A percentile compares a stretch with the other conserved stretches of the same genome.
Conservation (phyloP, 2,329 filamentous ascomycete species). For the Zymoseptoria passerinii region DNA sequence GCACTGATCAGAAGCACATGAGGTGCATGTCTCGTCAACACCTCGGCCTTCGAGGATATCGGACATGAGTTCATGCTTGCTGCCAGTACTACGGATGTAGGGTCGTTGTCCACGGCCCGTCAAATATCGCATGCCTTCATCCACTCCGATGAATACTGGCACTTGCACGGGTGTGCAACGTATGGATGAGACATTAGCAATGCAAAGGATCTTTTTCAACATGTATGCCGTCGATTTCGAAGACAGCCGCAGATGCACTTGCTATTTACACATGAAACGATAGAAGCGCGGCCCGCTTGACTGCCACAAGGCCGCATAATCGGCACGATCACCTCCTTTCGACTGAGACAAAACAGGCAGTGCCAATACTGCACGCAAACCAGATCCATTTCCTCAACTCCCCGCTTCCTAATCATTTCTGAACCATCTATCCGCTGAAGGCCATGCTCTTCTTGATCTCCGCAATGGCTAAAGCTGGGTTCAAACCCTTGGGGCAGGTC, state of each 20-base stretch:
- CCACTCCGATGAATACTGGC: too few relatives aligned
- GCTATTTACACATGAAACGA: background rate
- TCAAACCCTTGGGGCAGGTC: constrained; percentile 96
- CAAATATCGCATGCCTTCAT: too few relatives aligned
- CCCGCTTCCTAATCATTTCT: background rate
- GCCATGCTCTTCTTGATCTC: constrained; percentile 99
- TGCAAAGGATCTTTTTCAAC: background rate
- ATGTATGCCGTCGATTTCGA: background rate
- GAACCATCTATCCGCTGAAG: constrained; percentile 26
- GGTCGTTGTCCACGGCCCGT: too few relatives aligned
- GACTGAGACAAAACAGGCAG: background rate
- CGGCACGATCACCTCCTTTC: background rate
- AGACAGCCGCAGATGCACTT: background rate
- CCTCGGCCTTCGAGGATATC: too few relatives aligned
- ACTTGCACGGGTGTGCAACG: too few relatives aligned
- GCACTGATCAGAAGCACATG: too few relatives aligned
- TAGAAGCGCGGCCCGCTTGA: background rate
- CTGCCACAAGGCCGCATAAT: background rate
- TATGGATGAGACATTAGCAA: too few relatives aligned
- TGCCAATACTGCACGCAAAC: background rate
- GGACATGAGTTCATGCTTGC: too few relatives aligned
- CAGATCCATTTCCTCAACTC: background rate
- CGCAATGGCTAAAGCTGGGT: constrained; percentile 89
- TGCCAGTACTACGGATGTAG: too few relatives aligned
- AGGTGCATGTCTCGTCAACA: too few relatives aligned